Evolutionary conservation across 345 rosid genomes (phyloP).

Genomic region (Dipteronia dyeriana): DNA sequence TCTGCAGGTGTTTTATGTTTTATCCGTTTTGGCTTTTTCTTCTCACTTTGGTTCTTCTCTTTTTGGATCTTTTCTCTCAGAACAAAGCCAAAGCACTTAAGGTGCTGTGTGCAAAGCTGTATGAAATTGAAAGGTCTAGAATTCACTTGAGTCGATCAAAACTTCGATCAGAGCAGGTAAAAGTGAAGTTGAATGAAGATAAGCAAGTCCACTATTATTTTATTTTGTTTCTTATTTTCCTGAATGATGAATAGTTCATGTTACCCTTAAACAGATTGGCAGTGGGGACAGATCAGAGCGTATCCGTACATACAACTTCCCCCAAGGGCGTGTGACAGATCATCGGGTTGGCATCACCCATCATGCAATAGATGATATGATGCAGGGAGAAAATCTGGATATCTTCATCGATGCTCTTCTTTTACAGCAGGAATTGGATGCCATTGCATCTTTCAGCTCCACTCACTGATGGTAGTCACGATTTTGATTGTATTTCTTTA

Average conservation of each 20-base stretch:
- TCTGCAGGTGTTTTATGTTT: background rate
- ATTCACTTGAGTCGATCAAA: slow-evolving; percentile 66
- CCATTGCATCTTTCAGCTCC: slow-evolving; percentile 76
- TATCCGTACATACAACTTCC: slow-evolving; percentile 89
- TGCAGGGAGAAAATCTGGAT: slow-evolving; percentile 85
- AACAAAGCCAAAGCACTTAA: slow-evolving; percentile 92
- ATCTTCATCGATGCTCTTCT: slow-evolving; percentile 83
- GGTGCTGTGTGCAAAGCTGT: slow-evolving; percentile 90
- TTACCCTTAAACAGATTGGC: slow-evolving; percentile 63
- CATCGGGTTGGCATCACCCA: slow-evolving; percentile 88
- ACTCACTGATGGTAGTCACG: slow-evolving; percentile 22
- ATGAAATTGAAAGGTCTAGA: slow-evolving; percentile 87
- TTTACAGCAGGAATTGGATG: slow-evolving; percentile 94
- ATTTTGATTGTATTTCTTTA: background rate
- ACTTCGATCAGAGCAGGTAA: slow-evolving; percentile 88
- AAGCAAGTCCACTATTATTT: background rate
- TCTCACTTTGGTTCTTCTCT: background rate
- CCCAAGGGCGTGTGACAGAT: slow-evolving; percentile 90
- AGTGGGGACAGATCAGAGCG: slow-evolving; percentile 93
- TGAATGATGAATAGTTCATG: slow-evolving; percentile 14
- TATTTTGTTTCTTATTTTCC: background rate
- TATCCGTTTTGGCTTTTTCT: slow-evolving; percentile 3
- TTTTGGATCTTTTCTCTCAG: slow-evolving; percentile 36
- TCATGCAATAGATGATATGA: slow-evolving; percentile 71
- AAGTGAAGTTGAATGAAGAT: background rate